Evolutionary conservation across 2,329 filamentous ascomycete species (phyloP).

Genomic region (Penicillium decumbens): DNA sequence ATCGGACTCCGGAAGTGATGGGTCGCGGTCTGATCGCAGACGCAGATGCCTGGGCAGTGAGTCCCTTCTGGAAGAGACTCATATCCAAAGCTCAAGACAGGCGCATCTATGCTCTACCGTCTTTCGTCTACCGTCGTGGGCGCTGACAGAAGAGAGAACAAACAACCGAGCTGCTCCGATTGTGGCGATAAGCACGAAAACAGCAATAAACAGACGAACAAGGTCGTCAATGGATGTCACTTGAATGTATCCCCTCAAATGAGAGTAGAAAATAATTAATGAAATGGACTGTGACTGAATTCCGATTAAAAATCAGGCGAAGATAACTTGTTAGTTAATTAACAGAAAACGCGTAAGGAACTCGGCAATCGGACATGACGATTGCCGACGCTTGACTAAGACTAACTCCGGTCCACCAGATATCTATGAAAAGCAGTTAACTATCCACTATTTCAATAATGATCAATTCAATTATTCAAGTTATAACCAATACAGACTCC

Average conservation of each 20-base stretch:
- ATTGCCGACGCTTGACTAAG: conserved; percentile 9
- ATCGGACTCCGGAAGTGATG: conserved; percentile 10
- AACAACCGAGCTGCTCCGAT: conserved; percentile 5
- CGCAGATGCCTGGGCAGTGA: conserved; percentile 7
- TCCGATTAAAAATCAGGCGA: conserved; percentile 17
- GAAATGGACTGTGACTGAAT: neutral
- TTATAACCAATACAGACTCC: conserved; percentile 8
- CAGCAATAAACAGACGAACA: conserved; percentile 5
- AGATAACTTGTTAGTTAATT: neutral
- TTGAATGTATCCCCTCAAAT: neutral
- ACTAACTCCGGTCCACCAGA: conserved; percentile 3
- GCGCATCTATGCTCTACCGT: conserved; percentile 2
- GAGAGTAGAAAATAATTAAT: neutral
- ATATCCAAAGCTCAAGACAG: conserved; percentile 10
- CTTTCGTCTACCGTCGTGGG: neutral
- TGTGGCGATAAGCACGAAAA: conserved; percentile 18
- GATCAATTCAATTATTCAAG: neutral
- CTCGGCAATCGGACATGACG: conserved; percentile 7
- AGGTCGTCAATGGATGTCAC: neutral
- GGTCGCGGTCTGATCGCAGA: conserved; percentile 13
- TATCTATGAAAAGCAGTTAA: neutral
- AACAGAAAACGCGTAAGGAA: neutral
- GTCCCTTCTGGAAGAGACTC: conserved; percentile 16
- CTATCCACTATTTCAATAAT: neutral
- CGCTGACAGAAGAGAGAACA: neutral